Percentiles rank a stretch among this genome's conserved stretches.
Evolutionary conservation across 805 yeast genomes (phyloP).

Genomic region (Jamesozyma lodderae): DNA sequence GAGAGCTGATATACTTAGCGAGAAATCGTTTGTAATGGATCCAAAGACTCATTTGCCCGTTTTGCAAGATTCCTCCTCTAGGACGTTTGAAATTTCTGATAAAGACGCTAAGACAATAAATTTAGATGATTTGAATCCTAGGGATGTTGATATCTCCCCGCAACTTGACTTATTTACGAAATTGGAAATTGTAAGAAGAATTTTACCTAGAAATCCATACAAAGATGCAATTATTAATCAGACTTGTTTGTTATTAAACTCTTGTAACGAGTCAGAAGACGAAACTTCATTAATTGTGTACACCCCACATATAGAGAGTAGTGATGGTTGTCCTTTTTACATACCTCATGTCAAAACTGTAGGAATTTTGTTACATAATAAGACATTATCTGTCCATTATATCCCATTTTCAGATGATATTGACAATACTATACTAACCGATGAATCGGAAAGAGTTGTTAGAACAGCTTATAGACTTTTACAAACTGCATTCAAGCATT

Average conservation of each 20-base stretch:
- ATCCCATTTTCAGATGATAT: constrained; percentile 42
- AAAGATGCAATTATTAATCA: constrained; percentile 79
- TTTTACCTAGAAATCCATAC: constrained; percentile 86
- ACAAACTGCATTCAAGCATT: constrained; percentile 75
- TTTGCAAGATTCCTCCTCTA: constrained; percentile 7
- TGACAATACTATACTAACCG: constrained; percentile 23
- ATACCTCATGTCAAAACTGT: constrained; percentile 80
- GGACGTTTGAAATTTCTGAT: constrained; percentile 9
- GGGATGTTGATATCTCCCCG: constrained; percentile 22
- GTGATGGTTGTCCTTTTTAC: constrained; percentile 71
- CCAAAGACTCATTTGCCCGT: background rate
- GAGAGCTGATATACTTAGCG: constrained; percentile 72
- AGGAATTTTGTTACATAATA: constrained; percentile 48
- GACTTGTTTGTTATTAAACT: constrained; percentile 52
- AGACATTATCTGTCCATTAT: constrained; percentile 61
- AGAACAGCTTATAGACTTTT: constrained; percentile 76
- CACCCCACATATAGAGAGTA: constrained; percentile 58
- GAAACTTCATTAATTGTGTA: constrained; percentile 55
- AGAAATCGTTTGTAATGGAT: constrained; percentile 34
- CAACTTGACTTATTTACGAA: constrained; percentile 26
- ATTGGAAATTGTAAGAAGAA: constrained; percentile 62
- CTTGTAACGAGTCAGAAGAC: constrained; percentile 14
- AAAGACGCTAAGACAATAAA: constrained; percentile 24
- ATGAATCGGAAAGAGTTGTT: constrained; percentile 48
- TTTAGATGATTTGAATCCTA: constrained; percentile 37